Evolutionary conservation across 2,329 filamentous ascomycete genomes (phyloP).

Genomic region (Cytospora piceae): DNA sequence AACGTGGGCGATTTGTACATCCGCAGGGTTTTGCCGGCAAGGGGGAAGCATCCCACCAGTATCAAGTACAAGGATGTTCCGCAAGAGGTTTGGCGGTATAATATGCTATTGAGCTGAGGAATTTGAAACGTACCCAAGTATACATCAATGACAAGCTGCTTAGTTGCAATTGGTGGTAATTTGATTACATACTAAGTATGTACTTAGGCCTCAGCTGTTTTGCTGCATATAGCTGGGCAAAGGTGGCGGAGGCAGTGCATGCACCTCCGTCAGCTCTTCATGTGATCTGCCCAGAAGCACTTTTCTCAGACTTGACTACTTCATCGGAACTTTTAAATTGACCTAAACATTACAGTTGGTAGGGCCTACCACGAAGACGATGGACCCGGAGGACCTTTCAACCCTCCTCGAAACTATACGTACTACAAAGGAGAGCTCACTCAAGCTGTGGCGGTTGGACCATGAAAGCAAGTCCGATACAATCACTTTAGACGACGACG

Average conservation of each 20-base stretch:
- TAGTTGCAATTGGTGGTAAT: background rate
- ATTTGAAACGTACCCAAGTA: too few relatives aligned
- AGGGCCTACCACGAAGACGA: background rate
- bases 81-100: conserved; percentile 40
- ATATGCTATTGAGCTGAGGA: conserved; percentile 34
- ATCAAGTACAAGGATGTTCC: conserved; percentile 42
- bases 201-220: background rate
- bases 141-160: background rate
- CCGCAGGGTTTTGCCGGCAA: conserved; percentile 39
- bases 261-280: background rate
- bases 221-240: background rate
- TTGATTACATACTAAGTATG: background rate
- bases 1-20: conserved; percentile 42
- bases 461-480: background rate
- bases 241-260: conserved; percentile 21
- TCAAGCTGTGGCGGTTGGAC: conserved; percentile 1
- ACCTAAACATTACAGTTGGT: background rate
- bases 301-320: background rate
- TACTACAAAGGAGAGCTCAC: conserved; percentile 1
- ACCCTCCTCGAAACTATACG: background rate
- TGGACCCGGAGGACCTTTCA: conserved; percentile 18
- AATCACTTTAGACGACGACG: conserved; percentile 3
- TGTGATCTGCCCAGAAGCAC: background rate
- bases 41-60: conserved; percentile 43
- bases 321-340: background rate